Evolutionary conservation across 495 filamentous ascomycete genomes (phyloP), one percentile per base, ranked within the genome.

Genomic region (Lasiosphaeris hirsuta): DNA sequence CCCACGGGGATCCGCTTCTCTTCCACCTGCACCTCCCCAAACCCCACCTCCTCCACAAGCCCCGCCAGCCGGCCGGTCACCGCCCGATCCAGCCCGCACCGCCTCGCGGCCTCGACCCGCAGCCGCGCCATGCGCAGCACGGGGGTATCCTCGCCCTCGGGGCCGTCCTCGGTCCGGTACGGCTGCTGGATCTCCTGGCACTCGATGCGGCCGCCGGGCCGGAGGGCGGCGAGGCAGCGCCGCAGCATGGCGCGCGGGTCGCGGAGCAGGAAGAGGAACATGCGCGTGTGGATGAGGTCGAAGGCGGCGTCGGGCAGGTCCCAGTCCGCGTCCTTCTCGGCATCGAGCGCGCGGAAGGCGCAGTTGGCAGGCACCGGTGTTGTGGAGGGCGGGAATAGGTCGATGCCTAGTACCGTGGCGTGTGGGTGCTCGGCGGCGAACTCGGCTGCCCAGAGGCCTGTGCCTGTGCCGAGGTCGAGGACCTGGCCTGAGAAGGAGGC

Each of bases 211-310:
- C 72, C 74, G 7, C 78, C 78, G 9, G 74, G 76, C 43, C 69
- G 73, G 19, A 72, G 58, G 1, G 60, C 43, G 2, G 37, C 36
- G 57, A 68, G 73, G 14, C 62, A 66, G 53, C 74, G 62, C n/a
- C 53, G 30, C 37, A 75, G 66, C 1, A 73, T 72, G 17, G 54
- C 67, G 2, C 73, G 67, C 81, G 85, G 87, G 58, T 86, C 75
- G 6, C 61, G 60, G 40, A 88, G 75, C 11, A 72, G 74, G 36
- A 79, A 81, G 55, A 80, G 75, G 18, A 87, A 64, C 17, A 75
- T 70, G 30, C 86, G 79, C 2, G 80, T 73, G 69, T 89, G 84
- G 52, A 89, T 76, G 53, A 84, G 84, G 69, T 89, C 87, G 61
- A 88, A 88, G 44, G 66, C 61, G 23, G 23, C 23, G 40, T 79